These are phyloP conservation scores for Neophaeococcomyces mojaviensis DNA, from an alignment of 2,329 filamentous ascomycete species.

Conservation along the genomic window DNA sequence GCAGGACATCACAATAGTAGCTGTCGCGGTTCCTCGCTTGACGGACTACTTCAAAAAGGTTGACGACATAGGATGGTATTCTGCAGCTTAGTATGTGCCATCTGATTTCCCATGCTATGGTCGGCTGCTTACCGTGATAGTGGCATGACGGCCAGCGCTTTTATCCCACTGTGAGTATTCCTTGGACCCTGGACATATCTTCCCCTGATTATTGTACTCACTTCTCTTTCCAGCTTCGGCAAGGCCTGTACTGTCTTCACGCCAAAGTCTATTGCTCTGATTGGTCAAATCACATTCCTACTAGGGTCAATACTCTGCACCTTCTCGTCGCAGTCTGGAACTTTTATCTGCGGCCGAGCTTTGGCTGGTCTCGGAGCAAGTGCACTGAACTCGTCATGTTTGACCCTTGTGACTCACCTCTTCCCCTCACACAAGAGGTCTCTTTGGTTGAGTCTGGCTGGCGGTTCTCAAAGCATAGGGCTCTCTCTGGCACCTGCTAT, in stretches of 20 bases:
- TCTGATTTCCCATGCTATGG: background rate
- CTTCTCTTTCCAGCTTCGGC: slow-evolving; percentile 7
- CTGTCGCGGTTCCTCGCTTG: slow-evolving; percentile 4
- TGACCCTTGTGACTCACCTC: slow-evolving; percentile 16
- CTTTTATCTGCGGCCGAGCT: slow-evolving; percentile 26
- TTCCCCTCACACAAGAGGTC: slow-evolving; percentile 26
- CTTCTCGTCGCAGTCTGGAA: slow-evolving; percentile 13
- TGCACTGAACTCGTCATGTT: slow-evolving; percentile 19
- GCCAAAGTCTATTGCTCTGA: slow-evolving; percentile 24
- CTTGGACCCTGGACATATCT: background rate
- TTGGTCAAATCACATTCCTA: slow-evolving; percentile 19
- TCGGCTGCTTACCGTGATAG: background rate
- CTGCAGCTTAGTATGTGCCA: slow-evolving; percentile 11
- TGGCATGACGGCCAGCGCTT: slow-evolving; percentile 3
- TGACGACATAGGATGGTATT: slow-evolving; percentile 27
- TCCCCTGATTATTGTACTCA: background rate
- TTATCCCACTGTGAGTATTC: background rate
- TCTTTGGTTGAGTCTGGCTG: slow-evolving; percentile 22
- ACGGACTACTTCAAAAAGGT: slow-evolving; percentile 25
- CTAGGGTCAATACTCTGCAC: slow-evolving; percentile 21
- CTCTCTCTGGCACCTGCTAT: slow-evolving; percentile 27
- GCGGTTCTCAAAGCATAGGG: slow-evolving; percentile 24
- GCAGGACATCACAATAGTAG: slow-evolving; percentile 6
- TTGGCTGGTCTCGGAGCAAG: slow-evolving; percentile 25
- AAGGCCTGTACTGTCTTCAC: slow-evolving; percentile 29